These are phyloP conservation scores for Geoglossum glabrum DNA, from an alignment of 495 filamentous ascomycete genomes.

Conservation along the genomic window DNA sequence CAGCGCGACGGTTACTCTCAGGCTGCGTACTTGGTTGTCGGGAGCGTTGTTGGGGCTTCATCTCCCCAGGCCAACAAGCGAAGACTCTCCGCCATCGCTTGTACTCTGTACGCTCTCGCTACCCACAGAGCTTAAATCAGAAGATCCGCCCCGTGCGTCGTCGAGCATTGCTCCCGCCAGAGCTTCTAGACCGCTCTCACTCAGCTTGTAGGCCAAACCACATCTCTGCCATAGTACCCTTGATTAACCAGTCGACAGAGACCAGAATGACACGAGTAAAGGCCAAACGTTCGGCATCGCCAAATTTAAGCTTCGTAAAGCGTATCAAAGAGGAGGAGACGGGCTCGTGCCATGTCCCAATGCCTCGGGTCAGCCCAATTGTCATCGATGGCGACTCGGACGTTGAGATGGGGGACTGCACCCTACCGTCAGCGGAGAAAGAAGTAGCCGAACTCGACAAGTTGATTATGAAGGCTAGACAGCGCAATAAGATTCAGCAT, in stretches of 20 bases:
- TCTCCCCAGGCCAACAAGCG: no score
- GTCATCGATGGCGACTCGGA: not conserved
- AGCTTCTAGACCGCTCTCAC: no score
- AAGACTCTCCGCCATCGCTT: no score
- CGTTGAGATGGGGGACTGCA: not conserved
- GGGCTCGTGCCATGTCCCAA: not conserved
- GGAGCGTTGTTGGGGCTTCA: no score
- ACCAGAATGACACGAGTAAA: not conserved
- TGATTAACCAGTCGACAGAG: not conserved
- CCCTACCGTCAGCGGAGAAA: not conserved
- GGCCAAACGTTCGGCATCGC: not conserved
- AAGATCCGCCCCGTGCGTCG: no score
- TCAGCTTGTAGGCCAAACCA: no score
- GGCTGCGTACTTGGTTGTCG: no score
- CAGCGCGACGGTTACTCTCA: no score
- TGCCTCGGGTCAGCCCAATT: not conserved
- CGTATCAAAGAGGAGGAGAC: not conserved
- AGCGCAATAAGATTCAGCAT: not conserved
- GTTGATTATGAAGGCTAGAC: not conserved
- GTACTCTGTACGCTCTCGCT: no score
- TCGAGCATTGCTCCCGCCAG: no score
- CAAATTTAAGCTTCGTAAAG: not conserved
- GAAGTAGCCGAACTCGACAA: not conserved
- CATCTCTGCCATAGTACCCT: no score
- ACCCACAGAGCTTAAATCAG: no score